These are phyloP conservation scores for Triglochin maritima DNA, from an alignment of 106 monocot species.

Conservation along the genomic window DNA sequence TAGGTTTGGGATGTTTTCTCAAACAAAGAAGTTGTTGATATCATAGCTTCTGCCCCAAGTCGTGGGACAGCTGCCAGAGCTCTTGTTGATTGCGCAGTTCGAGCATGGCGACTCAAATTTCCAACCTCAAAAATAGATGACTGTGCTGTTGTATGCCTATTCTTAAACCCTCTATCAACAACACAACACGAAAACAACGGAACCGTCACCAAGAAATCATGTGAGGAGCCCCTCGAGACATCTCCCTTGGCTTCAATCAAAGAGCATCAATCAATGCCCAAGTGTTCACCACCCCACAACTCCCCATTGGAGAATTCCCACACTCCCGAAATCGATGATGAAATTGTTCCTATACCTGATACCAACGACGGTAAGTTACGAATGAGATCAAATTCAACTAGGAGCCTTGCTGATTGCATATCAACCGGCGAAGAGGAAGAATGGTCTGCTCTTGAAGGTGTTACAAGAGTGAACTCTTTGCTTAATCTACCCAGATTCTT, in stretches of 20 bases:
- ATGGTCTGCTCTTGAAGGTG: constrained; percentile 77
- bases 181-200: too few species aligned
- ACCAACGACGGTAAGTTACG: constrained; percentile 12
- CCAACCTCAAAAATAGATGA: constrained; percentile 65
- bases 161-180: constrained; percentile 16
- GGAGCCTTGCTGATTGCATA: constrained; percentile 67
- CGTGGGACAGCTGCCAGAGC: constrained; percentile 57
- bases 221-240: not conserved
- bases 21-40: constrained; percentile 76
- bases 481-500: constrained; percentile 56
- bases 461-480: constrained; percentile 62
- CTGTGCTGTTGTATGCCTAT: constrained; percentile 71
- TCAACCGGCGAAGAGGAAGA: constrained; percentile 55
- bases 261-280: not conserved
- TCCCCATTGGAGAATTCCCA: not conserved
- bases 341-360: constrained; percentile 44
- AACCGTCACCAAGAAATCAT: too few species aligned
- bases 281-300: not conserved
- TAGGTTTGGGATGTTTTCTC: constrained; percentile 93
- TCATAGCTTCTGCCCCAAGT: constrained; percentile 51
- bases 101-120: constrained; percentile 59
- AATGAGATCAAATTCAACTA: constrained; percentile 35
- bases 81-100: constrained; percentile 55
- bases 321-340: constrained; percentile 13
- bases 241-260: not conserved